Evolutionary conservation across 257 asterid genomes (phyloP), one percentile per base, ranked within the genome.

Genomic region (Avicennia marina): DNA sequence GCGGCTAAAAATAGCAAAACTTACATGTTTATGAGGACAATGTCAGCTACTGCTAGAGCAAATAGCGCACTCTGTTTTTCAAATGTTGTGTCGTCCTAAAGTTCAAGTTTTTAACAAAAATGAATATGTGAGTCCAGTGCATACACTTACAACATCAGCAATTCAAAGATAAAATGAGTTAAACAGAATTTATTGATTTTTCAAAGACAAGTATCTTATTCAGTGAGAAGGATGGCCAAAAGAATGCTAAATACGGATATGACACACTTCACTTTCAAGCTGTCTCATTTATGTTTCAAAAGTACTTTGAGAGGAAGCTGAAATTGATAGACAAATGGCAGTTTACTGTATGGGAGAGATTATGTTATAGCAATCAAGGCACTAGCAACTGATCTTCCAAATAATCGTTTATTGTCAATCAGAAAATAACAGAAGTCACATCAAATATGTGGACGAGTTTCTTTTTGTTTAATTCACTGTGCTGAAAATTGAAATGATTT

Each of bases 41-140:
- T 67, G 60, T 78, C 80, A 1, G 89, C 73, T 5, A 73, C 71
- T 7, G 79, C 85, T 21, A 78, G 58, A 66, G 81, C 78, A 68
- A 81, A 75, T 21, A 78, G 67, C 0, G 89, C 83, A 56, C 78
- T 76, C 70, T 76, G 89, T 52, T 78, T 82, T 51, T 82, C 86
- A 67, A 78, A 82, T 16, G 79, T 55, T 24, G 76, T 72, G 60
- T 78, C 80, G 27, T 78, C 81, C 89, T 81, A 79, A 55, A 70
- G 51, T 56, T 62, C 62, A 38, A 60, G 16, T 41, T 41, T 49
- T 57, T 18, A 43, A 48, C 51, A 39, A 27, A 43, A 43, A 54
- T 17, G 18, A 53, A 34, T 29, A 19, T 15, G 53, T 40, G 22
- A 8, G 17, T 36, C 13, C 20, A 36, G 3, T 11, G 41, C 13